phyloP scores from a whole-genome alignment of 768 basidiomycete species.

The Lactarius evosmus region DNA sequence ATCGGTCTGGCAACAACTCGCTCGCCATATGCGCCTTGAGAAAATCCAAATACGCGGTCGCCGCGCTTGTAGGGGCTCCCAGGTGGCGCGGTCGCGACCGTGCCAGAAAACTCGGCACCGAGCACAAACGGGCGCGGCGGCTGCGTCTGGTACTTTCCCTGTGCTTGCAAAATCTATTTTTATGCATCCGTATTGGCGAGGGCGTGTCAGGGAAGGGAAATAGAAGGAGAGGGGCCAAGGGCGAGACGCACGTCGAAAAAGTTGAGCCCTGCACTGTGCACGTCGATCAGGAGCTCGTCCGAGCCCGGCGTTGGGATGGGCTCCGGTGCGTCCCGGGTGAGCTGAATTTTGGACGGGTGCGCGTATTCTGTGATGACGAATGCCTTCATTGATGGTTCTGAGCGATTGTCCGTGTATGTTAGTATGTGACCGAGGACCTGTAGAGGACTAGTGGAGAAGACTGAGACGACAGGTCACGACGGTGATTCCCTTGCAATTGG shows the following conservation, averaged over 20 bases:
- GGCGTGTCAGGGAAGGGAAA: not conserved
- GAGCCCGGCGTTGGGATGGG: conserved; percentile 35
- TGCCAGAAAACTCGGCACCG: conserved; percentile 84
- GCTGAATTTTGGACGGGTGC: conserved; percentile 43
- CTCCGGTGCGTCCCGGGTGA: conserved; percentile 40
- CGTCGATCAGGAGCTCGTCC: conserved; percentile 49
- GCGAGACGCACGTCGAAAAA: conserved; percentile 42
- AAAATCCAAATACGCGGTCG: conserved; percentile 83
- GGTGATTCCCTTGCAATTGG: not conserved
- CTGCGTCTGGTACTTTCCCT: conserved; percentile 86
- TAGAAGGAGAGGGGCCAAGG: not conserved
- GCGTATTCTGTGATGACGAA: conserved; percentile 69
- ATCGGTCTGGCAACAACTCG: conserved; percentile 55
- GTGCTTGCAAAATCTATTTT: conserved; percentile 73
- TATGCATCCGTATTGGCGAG: too few species aligned
- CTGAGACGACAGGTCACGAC: not conserved
- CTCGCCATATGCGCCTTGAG: conserved; percentile 80
- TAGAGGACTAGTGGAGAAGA: not conserved
- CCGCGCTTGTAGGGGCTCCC: conserved; percentile 79
- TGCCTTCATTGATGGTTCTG: conserved; percentile 56
- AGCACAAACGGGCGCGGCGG: conserved; percentile 83
- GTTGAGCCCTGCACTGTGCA: conserved; percentile 51
- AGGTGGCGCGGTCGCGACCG: conserved; percentile 76
- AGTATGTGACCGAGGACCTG: not conserved
- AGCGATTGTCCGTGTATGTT: not conserved